phyloP scores from a whole-genome alignment of 148 eudicot genomes.

The Hydrangea macrophylla region DNA sequence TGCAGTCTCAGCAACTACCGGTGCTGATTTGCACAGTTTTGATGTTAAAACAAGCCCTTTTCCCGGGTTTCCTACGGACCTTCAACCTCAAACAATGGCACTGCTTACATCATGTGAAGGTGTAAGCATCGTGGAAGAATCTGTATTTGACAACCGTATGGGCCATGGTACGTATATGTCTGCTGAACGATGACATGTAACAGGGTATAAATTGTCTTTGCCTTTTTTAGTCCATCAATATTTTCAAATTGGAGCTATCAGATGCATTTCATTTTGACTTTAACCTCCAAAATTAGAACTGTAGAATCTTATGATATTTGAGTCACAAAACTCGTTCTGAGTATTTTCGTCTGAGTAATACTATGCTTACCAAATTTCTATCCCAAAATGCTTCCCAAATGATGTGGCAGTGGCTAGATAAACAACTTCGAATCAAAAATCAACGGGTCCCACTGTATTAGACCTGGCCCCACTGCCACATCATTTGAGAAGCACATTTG shows the following conservation, averaged over 20 bases:
- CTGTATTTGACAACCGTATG: slow-evolving; percentile 32
- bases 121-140: slow-evolving; percentile 16
- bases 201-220: background rate
- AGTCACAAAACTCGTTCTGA: no score
- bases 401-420: no score
- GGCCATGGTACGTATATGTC: slow-evolving; percentile 16
- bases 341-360: no score
- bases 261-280: background rate
- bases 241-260: background rate
- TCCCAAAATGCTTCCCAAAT: no score
- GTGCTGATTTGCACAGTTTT: slow-evolving; percentile 4
- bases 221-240: background rate
- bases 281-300: background rate
- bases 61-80: slow-evolving; percentile 29
- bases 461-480: no score
- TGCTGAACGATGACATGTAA: background rate
- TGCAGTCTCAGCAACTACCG: background rate
- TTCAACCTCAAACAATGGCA: slow-evolving; percentile 27
- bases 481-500: no score
- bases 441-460: no score
- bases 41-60: slow-evolving; percentile 12
- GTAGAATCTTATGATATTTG: no score
- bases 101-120: slow-evolving; percentile 24
- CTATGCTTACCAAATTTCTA: no score
- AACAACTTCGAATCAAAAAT: no score